Conservation (phyloP, 108 stramenopile genomes). For the Cyclostephanos tholiformis region DNA sequence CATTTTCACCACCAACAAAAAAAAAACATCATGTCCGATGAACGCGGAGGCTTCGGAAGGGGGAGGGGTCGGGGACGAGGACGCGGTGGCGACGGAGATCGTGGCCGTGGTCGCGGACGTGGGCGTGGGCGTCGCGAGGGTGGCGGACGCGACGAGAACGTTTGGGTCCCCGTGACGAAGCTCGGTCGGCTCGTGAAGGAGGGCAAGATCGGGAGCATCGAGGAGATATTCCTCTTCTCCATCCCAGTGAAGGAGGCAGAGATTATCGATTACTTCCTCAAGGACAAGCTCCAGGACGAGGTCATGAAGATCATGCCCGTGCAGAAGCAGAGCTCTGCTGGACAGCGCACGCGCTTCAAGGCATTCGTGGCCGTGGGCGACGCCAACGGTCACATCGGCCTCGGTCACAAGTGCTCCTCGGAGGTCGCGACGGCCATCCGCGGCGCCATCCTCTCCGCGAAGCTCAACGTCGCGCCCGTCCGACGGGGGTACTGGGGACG, state of each 20-base stretch:
- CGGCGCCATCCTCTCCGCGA: slow-evolving; percentile 98
- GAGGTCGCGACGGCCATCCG: slow-evolving; percentile 99
- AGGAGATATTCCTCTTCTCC: slow-evolving; percentile 99
- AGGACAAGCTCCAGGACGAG: slow-evolving; percentile 98
- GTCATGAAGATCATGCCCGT: slow-evolving; percentile 99
- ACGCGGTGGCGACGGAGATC: slow-evolving; percentile 57
- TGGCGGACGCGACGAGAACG: slow-evolving; percentile 91
- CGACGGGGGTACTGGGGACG: slow-evolving; percentile 99
- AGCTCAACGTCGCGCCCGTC: slow-evolving; percentile 97
- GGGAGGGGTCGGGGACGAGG: slow-evolving; percentile 69
- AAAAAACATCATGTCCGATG: slow-evolving; percentile 48
- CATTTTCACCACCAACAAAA: neutral
- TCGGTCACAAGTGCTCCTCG: slow-evolving; percentile 98
- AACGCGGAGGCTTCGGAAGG: slow-evolving; percentile 76
- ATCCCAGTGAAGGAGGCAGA: slow-evolving; percentile 99
- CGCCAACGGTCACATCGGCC: slow-evolving; percentile 96
- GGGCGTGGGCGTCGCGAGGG: slow-evolving; percentile 93
- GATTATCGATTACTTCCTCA: slow-evolving; percentile 97
- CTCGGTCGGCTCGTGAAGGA: slow-evolving; percentile 99
- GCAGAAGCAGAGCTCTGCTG: slow-evolving; percentile 99
- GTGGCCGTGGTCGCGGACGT: slow-evolving; percentile 78
- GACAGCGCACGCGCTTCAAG: slow-evolving; percentile 99
- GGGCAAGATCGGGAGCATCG: slow-evolving; percentile 97
- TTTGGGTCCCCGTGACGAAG: slow-evolving; percentile 99
- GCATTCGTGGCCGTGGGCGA: slow-evolving; percentile 99